Evolutionary conservation across 805 yeast species (phyloP), one percentile per base, ranked within the genome.

Genomic region (Scheffersomyces ergatensis): DNA sequence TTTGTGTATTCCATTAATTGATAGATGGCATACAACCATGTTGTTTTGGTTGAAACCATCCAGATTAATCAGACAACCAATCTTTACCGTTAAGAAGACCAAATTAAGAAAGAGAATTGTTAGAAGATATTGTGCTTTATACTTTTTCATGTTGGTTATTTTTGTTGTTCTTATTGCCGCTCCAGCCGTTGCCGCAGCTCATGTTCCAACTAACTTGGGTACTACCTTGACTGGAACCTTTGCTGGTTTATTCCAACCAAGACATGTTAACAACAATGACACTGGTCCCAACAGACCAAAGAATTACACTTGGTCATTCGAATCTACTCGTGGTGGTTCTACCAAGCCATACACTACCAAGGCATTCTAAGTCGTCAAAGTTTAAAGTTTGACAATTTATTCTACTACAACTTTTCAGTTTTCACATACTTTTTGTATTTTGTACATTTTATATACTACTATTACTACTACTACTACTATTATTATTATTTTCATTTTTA

Each of bases 41-140:
- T 76, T 93, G 69, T 93, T 93, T 84, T 93, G 99, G 99, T 84
- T 95, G 71, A 87, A 89, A 65, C 99, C 99, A 43, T 67, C 93
- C 48, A 84, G 95, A 72, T 96, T 89, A 73, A 90, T 93, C 60
- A 86, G 98, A 70, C 97, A 97, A 47, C 98, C 99, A 57, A 89
- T 93, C 63, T 90, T 89, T 72, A 89, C 98, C 15, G 75, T 92
- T 72, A 93, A 93, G 72, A 98, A 93, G 74, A 92, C 95, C 43
- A 84, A 88, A 72, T 82, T 90, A 67, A 85, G 99, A 64, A 89
- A 85, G 85, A 84, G 99, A 74, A 92, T 93, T 95, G 96, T 93
- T 27, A 83, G 86, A 69, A 89, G 89, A 70, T 93, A 93, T 76
- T 82, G 95, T 48, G 67, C 86, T 9, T 73, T 95, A 62, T 93